Base-by-base conservation (phyloP, 2,329 filamentous ascomycete genomes). In the Colletotrichum somersetense region DNA sequence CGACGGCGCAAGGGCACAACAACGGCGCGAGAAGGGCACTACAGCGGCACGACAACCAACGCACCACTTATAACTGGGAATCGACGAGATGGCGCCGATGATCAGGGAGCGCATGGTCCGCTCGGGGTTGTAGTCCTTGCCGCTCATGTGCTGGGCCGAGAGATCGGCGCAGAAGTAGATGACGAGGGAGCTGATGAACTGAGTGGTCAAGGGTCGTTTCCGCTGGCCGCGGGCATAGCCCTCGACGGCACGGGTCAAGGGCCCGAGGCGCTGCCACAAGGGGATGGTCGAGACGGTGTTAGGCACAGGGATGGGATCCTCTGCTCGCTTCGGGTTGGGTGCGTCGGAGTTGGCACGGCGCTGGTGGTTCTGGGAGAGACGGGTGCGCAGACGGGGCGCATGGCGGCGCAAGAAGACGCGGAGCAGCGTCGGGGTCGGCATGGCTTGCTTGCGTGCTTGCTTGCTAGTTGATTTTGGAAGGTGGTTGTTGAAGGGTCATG, bases 21-120 rank as follows among this genome's bases (percentile, higher is more conserved):
- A 18, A 40, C 38, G 40, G 16, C 14, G 30, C 3, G 30, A 30
- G 30, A 40, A 12, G 38, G 8, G 38, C 42, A 42, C 40, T 4
- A 44, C 18, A 20, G 33, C 7, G 2, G 20, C 44, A 10, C 23
- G 38, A 62, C 10, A 62, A 40, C 10, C n/a, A 14, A 77, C 87
- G 74, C 86, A 97, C 95, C 95, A 97, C 77, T 89, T 89, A 79
- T 95, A 97, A 57, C 88, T 89, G 0, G 95, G 95, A 71, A 97
- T 93, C 23, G 92, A 91, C 14, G 89, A 89, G 59, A 92, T 83
- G 2, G 88, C 90, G 4, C 94, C 94, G 68, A 97, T 96, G 3
- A 90, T 79, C 77, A 97, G 81, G 69, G 93, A 91, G 64, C 95
- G 87, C 67, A 88, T 79, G 0, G 94, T 96, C 56, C 94, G 87